Evolutionary conservation across 2,329 filamentous ascomycete species (phyloP).

Genomic region (Hymenoscyphus albidus): DNA sequence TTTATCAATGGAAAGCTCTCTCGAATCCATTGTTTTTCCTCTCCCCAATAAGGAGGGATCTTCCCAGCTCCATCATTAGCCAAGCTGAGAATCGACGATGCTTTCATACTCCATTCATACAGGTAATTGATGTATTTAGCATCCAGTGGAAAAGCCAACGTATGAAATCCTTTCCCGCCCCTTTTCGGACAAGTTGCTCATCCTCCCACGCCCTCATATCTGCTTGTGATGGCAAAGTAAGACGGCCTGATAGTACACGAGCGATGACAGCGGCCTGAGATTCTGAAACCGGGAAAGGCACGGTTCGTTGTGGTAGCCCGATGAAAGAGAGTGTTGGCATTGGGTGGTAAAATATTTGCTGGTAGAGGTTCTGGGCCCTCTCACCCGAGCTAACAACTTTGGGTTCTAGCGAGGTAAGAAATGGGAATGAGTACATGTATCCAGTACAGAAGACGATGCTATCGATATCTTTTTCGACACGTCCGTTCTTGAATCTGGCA

Average conservation of each 20-base stretch:
- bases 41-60: constrained; percentile 1
- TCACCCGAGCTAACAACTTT: neutral
- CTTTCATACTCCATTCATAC: neutral
- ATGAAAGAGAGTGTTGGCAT: constrained; percentile 2
- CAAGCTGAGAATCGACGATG: neutral
- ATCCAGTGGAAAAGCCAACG: neutral
- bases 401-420: neutral
- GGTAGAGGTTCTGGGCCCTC: neutral
- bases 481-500: neutral
- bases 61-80: neutral
- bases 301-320: neutral
- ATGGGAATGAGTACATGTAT: constrained; percentile 3
- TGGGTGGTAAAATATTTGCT: constrained; percentile 4
- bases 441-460: neutral
- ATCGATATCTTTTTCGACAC: neutral
- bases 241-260: constrained; percentile 1
- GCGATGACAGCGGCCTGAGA: neutral
- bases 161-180: neutral
- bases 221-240: neutral
- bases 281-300: neutral
- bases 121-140: neutral
- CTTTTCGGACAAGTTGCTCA: neutral
- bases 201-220: neutral
- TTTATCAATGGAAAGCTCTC: neutral
- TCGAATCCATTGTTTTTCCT: neutral